phyloP scores from a whole-genome alignment of 2,329 filamentous ascomycete genomes.

The Colletotrichum abscissum region DNA sequence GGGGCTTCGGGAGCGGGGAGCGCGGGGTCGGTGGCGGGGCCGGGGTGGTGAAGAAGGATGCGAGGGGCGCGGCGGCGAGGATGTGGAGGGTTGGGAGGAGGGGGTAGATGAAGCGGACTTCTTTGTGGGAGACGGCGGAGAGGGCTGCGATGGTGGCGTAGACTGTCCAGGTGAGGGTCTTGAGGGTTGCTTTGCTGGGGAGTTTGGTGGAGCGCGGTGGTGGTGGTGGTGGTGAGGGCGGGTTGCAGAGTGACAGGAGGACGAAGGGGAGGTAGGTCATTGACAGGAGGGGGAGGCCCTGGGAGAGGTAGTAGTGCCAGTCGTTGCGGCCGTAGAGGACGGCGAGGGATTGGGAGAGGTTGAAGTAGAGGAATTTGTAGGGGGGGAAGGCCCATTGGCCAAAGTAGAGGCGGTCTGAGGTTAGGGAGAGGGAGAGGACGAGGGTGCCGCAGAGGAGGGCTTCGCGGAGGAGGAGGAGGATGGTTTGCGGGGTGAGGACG shows the following conservation, averaged over 20 bases:
- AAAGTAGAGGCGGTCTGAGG: conserved; percentile 84
- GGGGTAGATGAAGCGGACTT: conserved; percentile 96
- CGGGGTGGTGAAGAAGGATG: conserved; percentile 70
- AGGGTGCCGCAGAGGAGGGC: conserved; percentile 70
- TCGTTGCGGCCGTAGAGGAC: conserved; percentile 93
- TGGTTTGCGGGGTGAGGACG: conserved; percentile 54
- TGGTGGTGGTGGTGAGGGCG: conserved; percentile 36
- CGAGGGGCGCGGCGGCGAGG: conserved; percentile 76
- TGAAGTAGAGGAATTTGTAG: conserved; percentile 89
- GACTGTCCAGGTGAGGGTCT: conserved; percentile 66
- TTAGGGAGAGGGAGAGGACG: conserved; percentile 71
- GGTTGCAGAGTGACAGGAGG: conserved; percentile 70
- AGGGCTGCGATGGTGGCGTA: conserved; percentile 71
- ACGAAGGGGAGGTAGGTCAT: conserved; percentile 86
- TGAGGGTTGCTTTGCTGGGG: conserved; percentile 46
- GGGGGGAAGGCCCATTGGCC: conserved; percentile 89
- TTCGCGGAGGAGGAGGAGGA: conserved; percentile 70
- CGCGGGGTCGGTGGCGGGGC: conserved; percentile 40
- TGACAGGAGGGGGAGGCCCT: conserved; percentile 88
- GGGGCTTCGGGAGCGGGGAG: conserved; percentile 41
- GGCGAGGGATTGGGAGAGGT: conserved; percentile 86
- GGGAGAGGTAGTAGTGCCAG: conserved; percentile 92
- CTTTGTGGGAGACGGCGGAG: conserved; percentile 91
- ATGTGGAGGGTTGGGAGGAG: conserved; percentile 88
- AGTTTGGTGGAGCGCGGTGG: conserved; percentile 45